A percentile compares a stretch with the other conserved stretches of the same genome.
phyloP scores from a whole-genome alignment of 2,329 filamentous ascomycete species.

The Cyanodermella asteris region DNA sequence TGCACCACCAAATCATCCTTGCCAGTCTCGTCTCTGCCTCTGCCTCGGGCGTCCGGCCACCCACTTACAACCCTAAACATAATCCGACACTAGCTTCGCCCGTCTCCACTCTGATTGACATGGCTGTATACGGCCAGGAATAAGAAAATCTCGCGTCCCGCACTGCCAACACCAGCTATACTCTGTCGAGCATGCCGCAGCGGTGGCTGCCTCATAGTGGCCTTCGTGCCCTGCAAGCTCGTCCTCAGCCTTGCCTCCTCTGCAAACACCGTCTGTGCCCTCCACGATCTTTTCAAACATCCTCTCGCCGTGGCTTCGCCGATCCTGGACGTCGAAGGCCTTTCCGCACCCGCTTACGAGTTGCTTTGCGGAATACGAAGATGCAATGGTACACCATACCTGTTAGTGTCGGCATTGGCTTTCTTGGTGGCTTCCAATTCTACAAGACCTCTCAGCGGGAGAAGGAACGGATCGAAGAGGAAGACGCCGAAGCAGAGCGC shows the following conservation, averaged over 20 bases:
- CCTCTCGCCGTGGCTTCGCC: slow-evolving; percentile 19
- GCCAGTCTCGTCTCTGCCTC: no score
- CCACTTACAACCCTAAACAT: no score
- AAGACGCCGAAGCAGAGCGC: slow-evolving; percentile 24
- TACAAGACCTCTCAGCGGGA: slow-evolving; percentile 46
- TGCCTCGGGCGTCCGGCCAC: no score
- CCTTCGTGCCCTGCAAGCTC: background rate
- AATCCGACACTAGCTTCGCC: no score
- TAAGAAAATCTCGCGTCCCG: no score
- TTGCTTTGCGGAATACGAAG: slow-evolving; percentile 39
- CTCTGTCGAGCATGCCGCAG: no score
- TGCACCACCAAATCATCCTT: no score
- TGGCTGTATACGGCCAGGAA: no score
- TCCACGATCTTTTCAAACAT: slow-evolving; percentile 13
- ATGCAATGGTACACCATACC: slow-evolving; percentile 84
- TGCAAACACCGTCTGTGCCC: slow-evolving; percentile 2
- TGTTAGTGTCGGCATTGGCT: slow-evolving; percentile 62
- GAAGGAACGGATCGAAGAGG: slow-evolving; percentile 16
- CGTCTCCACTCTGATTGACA: no score
- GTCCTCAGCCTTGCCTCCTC: slow-evolving; percentile 1
- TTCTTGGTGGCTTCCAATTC: slow-evolving; percentile 64
- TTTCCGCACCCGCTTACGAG: slow-evolving; percentile 34
- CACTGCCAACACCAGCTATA: no score
- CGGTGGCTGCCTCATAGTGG: no score
- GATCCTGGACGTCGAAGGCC: slow-evolving; percentile 25